Evolutionary conservation across 441 rosid genomes (phyloP), one percentile per base, ranked within the genome.

Genomic region (Cnidoscolus chayamansa): DNA sequence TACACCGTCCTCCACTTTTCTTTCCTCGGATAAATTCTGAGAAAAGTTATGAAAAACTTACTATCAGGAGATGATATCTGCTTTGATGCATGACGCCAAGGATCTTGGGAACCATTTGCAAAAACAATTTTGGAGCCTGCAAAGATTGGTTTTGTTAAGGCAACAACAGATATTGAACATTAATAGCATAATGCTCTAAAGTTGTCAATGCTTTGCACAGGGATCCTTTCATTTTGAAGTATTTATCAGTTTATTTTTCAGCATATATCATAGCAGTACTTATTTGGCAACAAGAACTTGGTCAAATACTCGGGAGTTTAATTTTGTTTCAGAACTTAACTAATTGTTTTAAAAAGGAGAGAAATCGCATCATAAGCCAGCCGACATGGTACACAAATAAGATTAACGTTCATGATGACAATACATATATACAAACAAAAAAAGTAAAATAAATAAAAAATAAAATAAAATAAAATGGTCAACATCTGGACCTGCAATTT

Each of bases 11-110:
- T 4, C 56, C 47, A 32, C 13, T 32, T 48, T 30, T n/a, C 40
- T 10, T 15, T 19, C 12, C 32, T 3, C 43, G 71, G 32, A 35
- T 13, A 61, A 51, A 62, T 12, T 32, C 31, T 35, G 58, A 68
- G 11, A 35, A 50, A 37, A 66, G 49, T 59, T 59, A 53, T 43
- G 1, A 20, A 60, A 67, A 35, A 79, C 97, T 84, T 84, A 94
- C 99, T 58, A 5, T 82, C 97, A 48, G 88, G 83, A n/a, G 99
- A 89, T 68, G 99, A 94, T 63, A 71, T 79, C 81, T 90, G 89
- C 68, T 92, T 94, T 25, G 97, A 89, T 65, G 99, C 99, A 80
- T 87, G 98, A 19, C 97, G 98, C 98, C 97, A 94, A 51, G 99
- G 97, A 82, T 94, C 99, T 71, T 94, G 97, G 65, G 99, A 94